These are phyloP conservation scores for Trypanosoma conorhini DNA, from an alignment of 208 protist genomes.

Conservation along the genomic window DNA sequence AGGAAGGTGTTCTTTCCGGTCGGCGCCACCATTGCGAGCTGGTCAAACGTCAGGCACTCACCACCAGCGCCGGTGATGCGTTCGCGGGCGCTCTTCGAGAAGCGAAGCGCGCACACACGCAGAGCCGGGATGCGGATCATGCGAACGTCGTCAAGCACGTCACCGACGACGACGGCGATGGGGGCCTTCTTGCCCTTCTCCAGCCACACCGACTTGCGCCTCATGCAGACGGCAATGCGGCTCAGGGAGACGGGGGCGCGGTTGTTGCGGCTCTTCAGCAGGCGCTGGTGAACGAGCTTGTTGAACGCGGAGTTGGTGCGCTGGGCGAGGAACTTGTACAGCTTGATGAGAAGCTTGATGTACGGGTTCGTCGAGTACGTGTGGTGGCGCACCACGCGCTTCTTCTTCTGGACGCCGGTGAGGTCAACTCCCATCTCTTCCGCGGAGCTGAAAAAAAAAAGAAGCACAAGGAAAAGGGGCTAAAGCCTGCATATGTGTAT, in stretches of 20 bases:
- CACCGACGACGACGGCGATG: conserved; percentile 98
- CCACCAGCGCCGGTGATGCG: conserved; percentile 99
- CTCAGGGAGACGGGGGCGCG: conserved; percentile 96
- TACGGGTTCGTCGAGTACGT: conserved; percentile 97
- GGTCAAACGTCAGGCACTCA: conserved; percentile 99
- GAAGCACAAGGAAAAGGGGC: conserved; percentile 12
- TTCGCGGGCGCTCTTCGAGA: conserved; percentile 98
- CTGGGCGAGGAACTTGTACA: conserved; percentile 99
- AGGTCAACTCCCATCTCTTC: conserved; percentile 89
- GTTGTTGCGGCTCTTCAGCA: conserved; percentile 97
- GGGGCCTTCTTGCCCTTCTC: conserved; percentile 84
- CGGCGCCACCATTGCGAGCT: conserved; percentile 97
- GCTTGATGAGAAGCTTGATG: conserved; percentile 98
- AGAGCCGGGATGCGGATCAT: conserved; percentile 95
- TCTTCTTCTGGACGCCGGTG: conserved; percentile 90
- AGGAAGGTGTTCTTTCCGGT: conserved; percentile 98
- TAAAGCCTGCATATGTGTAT: conserved; percentile 6
- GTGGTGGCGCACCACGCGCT: conserved; percentile 91
- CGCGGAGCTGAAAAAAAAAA: neutral
- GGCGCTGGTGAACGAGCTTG: conserved; percentile 96
- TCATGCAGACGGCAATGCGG: conserved; percentile 94
- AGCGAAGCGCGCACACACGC: conserved; percentile 97
- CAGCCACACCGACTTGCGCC: conserved; percentile 86
- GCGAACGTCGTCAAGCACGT: conserved; percentile 99
- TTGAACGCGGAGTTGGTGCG: conserved; percentile 99